Evolutionary conservation across 495 filamentous ascomycete genomes (phyloP), one percentile per base, ranked within the genome.

Genomic region (Aspergillus wentii): DNA sequence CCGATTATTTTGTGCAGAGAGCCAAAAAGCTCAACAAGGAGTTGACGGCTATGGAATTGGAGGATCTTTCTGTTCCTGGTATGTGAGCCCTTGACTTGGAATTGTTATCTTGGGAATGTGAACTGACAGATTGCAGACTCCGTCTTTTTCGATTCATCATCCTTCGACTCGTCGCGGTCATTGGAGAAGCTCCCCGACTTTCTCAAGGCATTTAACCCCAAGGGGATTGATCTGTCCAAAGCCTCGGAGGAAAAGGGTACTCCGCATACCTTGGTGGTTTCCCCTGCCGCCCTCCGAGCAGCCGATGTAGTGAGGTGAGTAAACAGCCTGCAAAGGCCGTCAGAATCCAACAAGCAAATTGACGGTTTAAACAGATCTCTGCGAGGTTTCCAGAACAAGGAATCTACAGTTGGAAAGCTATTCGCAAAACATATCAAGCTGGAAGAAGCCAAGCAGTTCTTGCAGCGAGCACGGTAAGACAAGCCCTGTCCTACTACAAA

Each of bases 371-470:
- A 2, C 21, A 88, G 88, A 47, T 74, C 79, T 4, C 64, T 96
- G 13, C 79, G 85, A 22, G 72, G 75, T 36, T 94, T 88, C 53
- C 83, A 88, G 49, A 81, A 71, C 10, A 89, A 90, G 57, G 76
- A 85, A 15, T 78, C 72, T 17, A 68, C 71, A 30, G 80, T 97
- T 2, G 88, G 85, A 16, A 98, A 98, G 60, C 71, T 97, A 34
- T 98, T 98, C 59, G 91, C 94, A 6, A 98, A 98, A 56, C 92
- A 98, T 46, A 95, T 98, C 67, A 98, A 98, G 63, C 47, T 98
- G 5, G 75, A 85, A 36, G 94, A 96, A 45, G 84, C 88, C 13
- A 79, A 90, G 38, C 74, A 84, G 33, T 84, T 83, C 59, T 76
- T 90, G 11, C 61, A 66, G 61, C 86, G 62, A 64, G 75, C 59